Conservation (phyloP, 2,329 filamentous ascomycete species). For the Volutella citrinella region DNA sequence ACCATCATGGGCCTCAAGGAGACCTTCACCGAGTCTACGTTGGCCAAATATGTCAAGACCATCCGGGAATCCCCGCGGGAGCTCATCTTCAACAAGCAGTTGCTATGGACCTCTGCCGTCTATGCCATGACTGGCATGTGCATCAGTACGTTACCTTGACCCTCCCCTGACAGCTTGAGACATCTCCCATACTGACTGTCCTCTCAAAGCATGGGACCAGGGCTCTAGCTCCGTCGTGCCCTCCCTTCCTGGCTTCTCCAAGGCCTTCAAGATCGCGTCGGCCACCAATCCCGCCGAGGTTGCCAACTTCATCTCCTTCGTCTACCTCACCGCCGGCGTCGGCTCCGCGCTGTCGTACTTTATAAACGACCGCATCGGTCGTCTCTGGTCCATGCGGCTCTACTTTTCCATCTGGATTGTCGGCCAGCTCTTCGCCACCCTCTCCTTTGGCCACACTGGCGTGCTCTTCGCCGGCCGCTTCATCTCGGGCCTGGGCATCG, state of each 20-base stretch:
- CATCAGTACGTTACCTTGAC: slow-evolving; percentile 7
- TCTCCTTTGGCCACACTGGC: slow-evolving; percentile 21
- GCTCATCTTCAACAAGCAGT: slow-evolving; percentile 10
- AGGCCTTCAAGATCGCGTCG: slow-evolving; percentile 11
- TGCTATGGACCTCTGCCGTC: slow-evolving; percentile 9
- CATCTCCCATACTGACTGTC: background rate
- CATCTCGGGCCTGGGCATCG: slow-evolving; percentile 36
- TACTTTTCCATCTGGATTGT: slow-evolving; percentile 34
- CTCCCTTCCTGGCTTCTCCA: slow-evolving; percentile 14
- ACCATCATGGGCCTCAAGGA: slow-evolving; percentile 7
- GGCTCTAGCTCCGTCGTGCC: slow-evolving; percentile 16
- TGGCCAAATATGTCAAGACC: slow-evolving; percentile 9
- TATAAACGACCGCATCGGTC: slow-evolving; percentile 30
- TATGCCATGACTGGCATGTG: slow-evolving; percentile 15
- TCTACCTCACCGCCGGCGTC: slow-evolving; percentile 12
- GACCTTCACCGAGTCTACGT: slow-evolving; percentile 9
- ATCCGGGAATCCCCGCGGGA: slow-evolving; percentile 14
- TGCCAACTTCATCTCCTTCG: slow-evolving; percentile 15
- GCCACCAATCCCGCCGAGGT: slow-evolving; percentile 12
- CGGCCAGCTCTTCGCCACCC: slow-evolving; percentile 32
- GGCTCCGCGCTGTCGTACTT: slow-evolving; percentile 6
- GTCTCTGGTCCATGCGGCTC: slow-evolving; percentile 36
- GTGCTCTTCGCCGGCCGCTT: slow-evolving; percentile 35
- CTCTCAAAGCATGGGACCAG: slow-evolving; percentile 12
- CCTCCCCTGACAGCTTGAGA: background rate